These are phyloP conservation scores for Monascus ruber DNA, from an alignment of 2,329 filamentous ascomycete species.

Conservation along the genomic window DNA sequence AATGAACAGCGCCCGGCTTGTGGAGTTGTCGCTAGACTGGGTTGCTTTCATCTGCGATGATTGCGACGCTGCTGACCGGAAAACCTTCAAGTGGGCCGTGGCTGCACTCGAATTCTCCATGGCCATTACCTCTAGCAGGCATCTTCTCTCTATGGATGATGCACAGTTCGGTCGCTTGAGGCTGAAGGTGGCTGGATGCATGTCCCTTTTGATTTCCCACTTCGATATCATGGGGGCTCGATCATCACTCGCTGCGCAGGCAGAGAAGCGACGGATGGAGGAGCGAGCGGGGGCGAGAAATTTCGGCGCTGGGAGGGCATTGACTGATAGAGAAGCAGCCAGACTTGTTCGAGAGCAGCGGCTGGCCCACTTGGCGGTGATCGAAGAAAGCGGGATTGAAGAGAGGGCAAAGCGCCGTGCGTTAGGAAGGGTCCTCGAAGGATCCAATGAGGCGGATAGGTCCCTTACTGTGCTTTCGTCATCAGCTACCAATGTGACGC, in stretches of 20 bases:
- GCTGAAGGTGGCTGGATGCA: slow-evolving; percentile 87
- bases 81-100: slow-evolving; percentile 96
- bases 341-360: slow-evolving; percentile 65
- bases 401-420: slow-evolving; percentile 77
- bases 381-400: slow-evolving; percentile 68
- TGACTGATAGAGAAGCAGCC: slow-evolving; percentile 77
- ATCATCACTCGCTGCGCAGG: slow-evolving; percentile 84
- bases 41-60: slow-evolving; percentile 97
- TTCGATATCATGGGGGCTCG: slow-evolving; percentile 98
- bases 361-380: slow-evolving; percentile 56
- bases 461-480: slow-evolving; percentile 89
- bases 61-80: slow-evolving; percentile 83
- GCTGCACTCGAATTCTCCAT: slow-evolving; percentile 92
- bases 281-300: slow-evolving; percentile 65
- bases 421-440: slow-evolving; percentile 81
- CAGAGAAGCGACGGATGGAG: slow-evolving; percentile 80
- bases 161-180: slow-evolving; percentile 75
- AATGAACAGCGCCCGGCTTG: slow-evolving; percentile 95
- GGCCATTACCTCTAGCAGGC: slow-evolving; percentile 88
- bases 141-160: slow-evolving; percentile 83
- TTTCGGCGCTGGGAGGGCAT: slow-evolving; percentile 61
- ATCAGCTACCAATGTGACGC: slow-evolving; percentile 84
- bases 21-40: slow-evolving; percentile 89
- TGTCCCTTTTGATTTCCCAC: slow-evolving; percentile 93
- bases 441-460: slow-evolving; percentile 88